phyloP scores from a whole-genome alignment of 108 stramenopile genomes.

The Cyclostephanos invisitatus region DNA sequence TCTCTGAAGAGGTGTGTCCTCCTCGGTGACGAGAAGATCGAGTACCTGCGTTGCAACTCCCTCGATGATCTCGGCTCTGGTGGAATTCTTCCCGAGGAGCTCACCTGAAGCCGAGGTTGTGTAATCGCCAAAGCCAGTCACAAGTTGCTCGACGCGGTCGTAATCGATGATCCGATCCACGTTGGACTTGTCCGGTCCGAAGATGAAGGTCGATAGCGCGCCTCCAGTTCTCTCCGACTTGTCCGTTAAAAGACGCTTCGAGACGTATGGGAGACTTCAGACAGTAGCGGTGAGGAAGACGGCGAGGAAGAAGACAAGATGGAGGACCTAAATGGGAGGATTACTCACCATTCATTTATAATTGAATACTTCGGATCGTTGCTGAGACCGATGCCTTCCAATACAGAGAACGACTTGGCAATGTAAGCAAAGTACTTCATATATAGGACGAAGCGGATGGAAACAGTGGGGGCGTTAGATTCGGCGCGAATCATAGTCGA shows the following conservation, averaged over 20 bases:
- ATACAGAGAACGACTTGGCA: conserved; percentile 87
- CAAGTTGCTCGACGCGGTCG: conserved; percentile 80
- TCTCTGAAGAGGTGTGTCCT: conserved; percentile 78
- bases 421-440: conserved; percentile 90
- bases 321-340: neutral
- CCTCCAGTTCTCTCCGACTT: conserved; percentile 78
- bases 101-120: conserved; percentile 73
- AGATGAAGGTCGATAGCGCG: conserved; percentile 90
- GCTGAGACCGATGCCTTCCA: conserved; percentile 94
- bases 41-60: conserved; percentile 67
- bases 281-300: too few species aligned
- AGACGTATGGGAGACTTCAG: conserved; percentile 76
- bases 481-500: neutral
- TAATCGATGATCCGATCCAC: conserved; percentile 75
- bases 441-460: conserved; percentile 55
- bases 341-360: conserved; percentile 86
- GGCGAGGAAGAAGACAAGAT: too few species aligned
- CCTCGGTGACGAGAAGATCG: conserved; percentile 76
- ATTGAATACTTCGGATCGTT: conserved; percentile 93
- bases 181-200: conserved; percentile 85
- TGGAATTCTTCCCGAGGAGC: conserved; percentile 51
- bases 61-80: conserved; percentile 60
- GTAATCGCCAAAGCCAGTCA: conserved; percentile 79
- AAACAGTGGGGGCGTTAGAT: conserved; percentile 19
- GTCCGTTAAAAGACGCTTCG: conserved; percentile 90